Conservation (phyloP, 176 grass and related monocot genomes). For the Aegilops speltoides region DNA sequence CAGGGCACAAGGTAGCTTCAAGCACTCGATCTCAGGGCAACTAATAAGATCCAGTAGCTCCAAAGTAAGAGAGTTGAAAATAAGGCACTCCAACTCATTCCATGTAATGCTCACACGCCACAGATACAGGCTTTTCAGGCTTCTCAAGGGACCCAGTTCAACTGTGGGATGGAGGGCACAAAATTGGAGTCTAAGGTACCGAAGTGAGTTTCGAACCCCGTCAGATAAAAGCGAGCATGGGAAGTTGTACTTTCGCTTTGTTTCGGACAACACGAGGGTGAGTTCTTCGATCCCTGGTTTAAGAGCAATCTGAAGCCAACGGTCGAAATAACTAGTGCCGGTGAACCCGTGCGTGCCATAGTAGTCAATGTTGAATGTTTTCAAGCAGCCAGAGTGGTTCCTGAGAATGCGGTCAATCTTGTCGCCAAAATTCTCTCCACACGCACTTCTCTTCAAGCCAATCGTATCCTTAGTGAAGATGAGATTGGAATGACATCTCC, state of each 20-base stretch:
- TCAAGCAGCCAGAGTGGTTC: background rate
- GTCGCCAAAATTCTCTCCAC: background rate
- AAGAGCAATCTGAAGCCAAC: background rate
- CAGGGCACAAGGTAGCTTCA: no score
- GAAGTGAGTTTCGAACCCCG: background rate
- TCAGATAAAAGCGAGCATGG: background rate
- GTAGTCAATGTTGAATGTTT: constrained; percentile 1
- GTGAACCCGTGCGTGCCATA: background rate
- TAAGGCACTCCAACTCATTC: no score
- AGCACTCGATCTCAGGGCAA: no score
- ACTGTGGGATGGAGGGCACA: background rate
- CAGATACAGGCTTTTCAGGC: no score
- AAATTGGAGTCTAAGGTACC: background rate
- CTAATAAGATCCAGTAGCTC: no score
- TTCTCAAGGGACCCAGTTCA: background rate
- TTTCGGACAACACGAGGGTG: background rate
- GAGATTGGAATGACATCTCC: background rate
- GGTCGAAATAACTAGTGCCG: background rate
- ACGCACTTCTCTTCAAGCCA: background rate
- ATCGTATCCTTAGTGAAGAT: background rate
- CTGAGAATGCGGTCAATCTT: background rate
- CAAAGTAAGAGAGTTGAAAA: no score
- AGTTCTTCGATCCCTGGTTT: background rate
- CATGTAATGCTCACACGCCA: no score
- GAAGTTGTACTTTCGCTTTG: background rate